Evolutionary conservation across 2,329 filamentous ascomycete species (phyloP).

Genomic region (Teratosphaeria destructans): DNA sequence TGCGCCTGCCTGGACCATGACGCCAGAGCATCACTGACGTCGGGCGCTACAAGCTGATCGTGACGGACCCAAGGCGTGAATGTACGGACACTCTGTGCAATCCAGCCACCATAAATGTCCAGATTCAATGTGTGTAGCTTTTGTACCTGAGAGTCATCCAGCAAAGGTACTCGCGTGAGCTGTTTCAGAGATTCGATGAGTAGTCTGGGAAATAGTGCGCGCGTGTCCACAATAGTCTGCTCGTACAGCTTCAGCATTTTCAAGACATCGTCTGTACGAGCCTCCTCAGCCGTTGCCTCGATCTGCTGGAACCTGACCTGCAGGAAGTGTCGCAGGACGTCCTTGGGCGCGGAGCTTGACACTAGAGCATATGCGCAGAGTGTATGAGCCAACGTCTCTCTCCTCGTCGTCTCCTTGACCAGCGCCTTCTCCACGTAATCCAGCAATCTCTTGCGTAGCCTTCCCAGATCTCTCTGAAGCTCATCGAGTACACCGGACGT

Average conservation of each 20-base stretch:
- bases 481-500: constrained; percentile 48
- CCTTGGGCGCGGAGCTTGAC: constrained; percentile 67
- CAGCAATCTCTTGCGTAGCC: constrained; percentile 54
- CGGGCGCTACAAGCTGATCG: constrained; percentile 47
- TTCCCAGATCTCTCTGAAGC: constrained; percentile 53
- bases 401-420: constrained; percentile 25
- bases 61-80: constrained; percentile 83
- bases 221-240: constrained; percentile 65
- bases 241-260: constrained; percentile 63
- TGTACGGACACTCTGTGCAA: constrained; percentile 68
- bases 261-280: constrained; percentile 45
- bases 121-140: constrained; percentile 60
- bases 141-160: constrained; percentile 60
- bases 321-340: constrained; percentile 70
- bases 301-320: constrained; percentile 62
- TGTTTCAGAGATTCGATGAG: constrained; percentile 58
- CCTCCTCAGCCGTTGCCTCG: constrained; percentile 47
- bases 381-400: constrained; percentile 52
- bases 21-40: constrained; percentile 32
- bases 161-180: constrained; percentile 59
- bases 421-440: constrained; percentile 50
- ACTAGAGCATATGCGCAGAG: constrained; percentile 74
- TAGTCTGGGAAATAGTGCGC: constrained; percentile 61
- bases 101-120: constrained; percentile 70
- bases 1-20: constrained; percentile 61